A percentile compares a stretch with the other conserved stretches of the same genome.
These are phyloP conservation scores for Acer saccharum DNA, from an alignment of 345 rosid genomes.

Conservation along the genomic window DNA sequence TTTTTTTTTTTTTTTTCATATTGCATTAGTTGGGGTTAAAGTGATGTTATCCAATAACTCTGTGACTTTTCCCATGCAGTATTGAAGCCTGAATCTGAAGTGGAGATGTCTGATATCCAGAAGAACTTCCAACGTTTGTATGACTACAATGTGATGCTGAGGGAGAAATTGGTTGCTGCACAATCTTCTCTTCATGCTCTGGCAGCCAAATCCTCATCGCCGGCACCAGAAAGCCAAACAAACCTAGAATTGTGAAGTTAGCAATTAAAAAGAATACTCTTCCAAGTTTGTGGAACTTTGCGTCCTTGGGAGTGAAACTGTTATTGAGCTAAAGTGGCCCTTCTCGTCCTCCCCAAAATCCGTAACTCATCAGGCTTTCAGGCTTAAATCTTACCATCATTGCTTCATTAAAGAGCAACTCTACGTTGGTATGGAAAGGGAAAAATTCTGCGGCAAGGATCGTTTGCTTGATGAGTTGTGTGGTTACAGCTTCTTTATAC, in stretches of 20 bases:
- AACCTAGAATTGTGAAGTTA: slow-evolving; percentile 5
- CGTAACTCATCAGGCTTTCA: neutral
- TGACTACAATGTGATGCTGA: slow-evolving; percentile 72
- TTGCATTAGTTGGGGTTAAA: neutral
- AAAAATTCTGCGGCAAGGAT: neutral
- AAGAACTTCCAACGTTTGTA: slow-evolving; percentile 59
- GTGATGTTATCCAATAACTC: neutral
- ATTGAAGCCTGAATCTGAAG: slow-evolving; percentile 51
- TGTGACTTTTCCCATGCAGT: slow-evolving; percentile 47
- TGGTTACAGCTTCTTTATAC: neutral
- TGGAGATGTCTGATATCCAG: slow-evolving; percentile 62
- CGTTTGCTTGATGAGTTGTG: neutral
- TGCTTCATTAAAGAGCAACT: neutral
- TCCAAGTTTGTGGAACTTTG: neutral
- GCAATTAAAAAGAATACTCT: neutral
- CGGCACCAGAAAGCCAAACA: slow-evolving; percentile 23
- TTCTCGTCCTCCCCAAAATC: too few species aligned
- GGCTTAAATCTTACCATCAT: neutral
- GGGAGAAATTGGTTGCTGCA: slow-evolving; percentile 62
- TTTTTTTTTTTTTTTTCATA: neutral
- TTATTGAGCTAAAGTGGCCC: neutral
- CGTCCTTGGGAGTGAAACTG: neutral
- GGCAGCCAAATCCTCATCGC: slow-evolving; percentile 33
- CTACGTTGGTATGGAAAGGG: neutral
- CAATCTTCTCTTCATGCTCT: slow-evolving; percentile 52